Conservation (phyloP, 805 yeast species). For the Brettanomyces sp. region DNA sequence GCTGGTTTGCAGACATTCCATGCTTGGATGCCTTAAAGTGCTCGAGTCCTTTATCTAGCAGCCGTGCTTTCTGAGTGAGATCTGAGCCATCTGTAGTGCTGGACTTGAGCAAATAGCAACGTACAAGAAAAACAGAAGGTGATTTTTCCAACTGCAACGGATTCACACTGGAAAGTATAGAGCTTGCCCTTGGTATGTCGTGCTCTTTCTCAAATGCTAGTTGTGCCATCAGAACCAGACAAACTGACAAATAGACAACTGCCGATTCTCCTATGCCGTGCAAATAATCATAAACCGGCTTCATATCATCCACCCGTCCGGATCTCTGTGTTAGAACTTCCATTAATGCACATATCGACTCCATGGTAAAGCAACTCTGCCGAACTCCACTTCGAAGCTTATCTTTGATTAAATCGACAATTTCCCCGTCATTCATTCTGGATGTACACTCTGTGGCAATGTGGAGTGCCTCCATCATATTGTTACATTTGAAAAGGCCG, state of each 20-base stretch:
- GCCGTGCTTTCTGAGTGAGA: constrained; percentile 6
- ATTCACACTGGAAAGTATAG: constrained; percentile 8
- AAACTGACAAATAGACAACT: constrained; percentile 4
- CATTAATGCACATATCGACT: neutral
- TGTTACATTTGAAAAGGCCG: neutral
- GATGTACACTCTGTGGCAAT: neutral
- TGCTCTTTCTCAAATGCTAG: constrained; percentile 2
- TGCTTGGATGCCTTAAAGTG: neutral
- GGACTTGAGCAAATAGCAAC: constrained; percentile 8
- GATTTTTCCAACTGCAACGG: constrained; percentile 7
- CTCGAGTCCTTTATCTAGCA: constrained; percentile 9
- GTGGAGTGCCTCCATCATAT: neutral
- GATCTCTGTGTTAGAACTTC: neutral
- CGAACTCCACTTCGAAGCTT: neutral
- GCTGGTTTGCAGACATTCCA: neutral
- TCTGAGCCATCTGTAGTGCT: constrained; percentile 2
- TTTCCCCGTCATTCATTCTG: neutral
- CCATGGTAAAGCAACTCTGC: neutral
- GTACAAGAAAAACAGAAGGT: constrained; percentile 4
- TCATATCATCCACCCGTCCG: neutral
- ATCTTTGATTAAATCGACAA: neutral
- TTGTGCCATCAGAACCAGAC: constrained; percentile 7
- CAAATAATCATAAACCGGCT: neutral
- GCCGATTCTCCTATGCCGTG: neutral
- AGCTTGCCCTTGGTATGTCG: neutral